phyloP scores from a whole-genome alignment of 192 early-diverging fungal genomes.

The Glomus cerebriforme region DNA sequence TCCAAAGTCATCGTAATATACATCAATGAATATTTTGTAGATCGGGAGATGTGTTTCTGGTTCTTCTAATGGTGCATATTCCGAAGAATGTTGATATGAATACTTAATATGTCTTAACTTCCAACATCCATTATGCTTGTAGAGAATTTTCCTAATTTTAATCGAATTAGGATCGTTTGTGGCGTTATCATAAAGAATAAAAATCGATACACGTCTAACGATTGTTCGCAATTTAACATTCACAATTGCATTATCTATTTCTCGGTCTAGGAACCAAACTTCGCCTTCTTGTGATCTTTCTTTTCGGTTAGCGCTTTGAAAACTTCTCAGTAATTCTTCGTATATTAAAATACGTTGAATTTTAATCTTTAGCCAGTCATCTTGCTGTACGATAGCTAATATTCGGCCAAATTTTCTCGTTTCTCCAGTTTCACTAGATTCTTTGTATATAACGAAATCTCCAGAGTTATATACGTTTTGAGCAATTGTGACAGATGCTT shows the following conservation, averaged over 20 bases:
- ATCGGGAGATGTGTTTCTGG: too few relatives aligned
- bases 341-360: too few relatives aligned
- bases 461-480: neutral
- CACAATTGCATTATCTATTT: too few relatives aligned
- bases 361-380: too few relatives aligned
- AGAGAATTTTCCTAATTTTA: neutral
- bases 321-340: too few relatives aligned
- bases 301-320: neutral
- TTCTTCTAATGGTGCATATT: neutral
- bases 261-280: neutral
- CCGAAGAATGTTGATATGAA: neutral
- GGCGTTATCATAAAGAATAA: neutral
- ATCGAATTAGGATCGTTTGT: neutral
- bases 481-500: neutral
- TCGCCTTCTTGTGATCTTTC: neutral
- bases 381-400: neutral
- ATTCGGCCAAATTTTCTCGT: neutral
- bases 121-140: neutral
- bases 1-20: slow-evolving; percentile 2
- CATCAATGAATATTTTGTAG: neutral
- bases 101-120: neutral
- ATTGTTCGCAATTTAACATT: neutral
- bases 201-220: neutral
- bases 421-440: too few relatives aligned
- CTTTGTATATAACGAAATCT: neutral